Evolutionary conservation across 345 rosid species (phyloP).

Genomic region (Luvunga scandens): DNA sequence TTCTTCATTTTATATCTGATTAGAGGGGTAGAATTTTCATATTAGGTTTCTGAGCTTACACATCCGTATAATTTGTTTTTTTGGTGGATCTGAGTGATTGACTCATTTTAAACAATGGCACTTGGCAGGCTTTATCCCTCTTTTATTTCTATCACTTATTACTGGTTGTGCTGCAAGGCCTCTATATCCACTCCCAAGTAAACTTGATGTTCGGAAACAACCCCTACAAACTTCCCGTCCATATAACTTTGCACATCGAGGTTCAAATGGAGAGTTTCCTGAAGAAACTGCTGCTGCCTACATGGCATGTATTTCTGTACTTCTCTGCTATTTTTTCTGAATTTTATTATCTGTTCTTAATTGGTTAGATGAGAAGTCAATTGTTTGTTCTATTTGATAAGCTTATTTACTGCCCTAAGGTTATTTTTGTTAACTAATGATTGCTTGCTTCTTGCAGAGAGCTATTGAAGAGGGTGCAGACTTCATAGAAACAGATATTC

Average conservation of each 20-base stretch:
- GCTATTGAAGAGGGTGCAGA: conserved; percentile 95
- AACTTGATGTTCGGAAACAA: conserved; percentile 38
- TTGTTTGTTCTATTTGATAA: neutral
- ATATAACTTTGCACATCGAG: conserved; percentile 86
- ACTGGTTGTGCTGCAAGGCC: conserved; percentile 65
- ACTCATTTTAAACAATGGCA: conserved; percentile 2
- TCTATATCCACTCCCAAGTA: conserved; percentile 82
- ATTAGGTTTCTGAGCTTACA: neutral
- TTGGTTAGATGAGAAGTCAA: neutral
- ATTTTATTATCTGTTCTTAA: neutral
- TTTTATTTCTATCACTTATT: conserved; percentile 42
- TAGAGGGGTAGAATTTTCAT: neutral
- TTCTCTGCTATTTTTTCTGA: neutral
- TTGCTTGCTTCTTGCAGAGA: conserved; percentile 51
- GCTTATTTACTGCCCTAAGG: neutral
- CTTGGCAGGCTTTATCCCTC: conserved; percentile 46
- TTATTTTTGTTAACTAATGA: neutral
- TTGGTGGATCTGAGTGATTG: neutral
- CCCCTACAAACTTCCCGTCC: conserved; percentile 90
- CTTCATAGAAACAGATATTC: conserved; percentile 86
- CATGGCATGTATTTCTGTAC: conserved; percentile 36
- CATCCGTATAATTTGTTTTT: neutral
- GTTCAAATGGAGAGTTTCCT: conserved; percentile 92
- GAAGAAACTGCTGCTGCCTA: conserved; percentile 95
- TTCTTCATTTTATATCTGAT: neutral